Conservation (phyloP, 179 eudicot species). For the Beta corolliflora region DNA sequence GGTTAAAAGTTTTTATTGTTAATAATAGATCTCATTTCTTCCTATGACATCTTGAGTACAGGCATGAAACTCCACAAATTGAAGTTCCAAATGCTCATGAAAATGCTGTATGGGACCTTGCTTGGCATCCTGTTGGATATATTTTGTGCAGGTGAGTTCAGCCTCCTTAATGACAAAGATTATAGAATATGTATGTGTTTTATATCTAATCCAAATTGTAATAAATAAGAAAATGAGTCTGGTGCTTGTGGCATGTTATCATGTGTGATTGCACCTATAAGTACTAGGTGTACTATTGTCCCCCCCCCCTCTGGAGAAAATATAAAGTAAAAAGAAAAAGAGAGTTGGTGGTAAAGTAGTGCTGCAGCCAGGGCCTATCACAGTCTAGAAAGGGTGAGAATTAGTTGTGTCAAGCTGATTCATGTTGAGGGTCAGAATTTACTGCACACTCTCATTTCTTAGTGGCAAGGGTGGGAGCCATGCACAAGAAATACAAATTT, state of each 20-base stretch:
- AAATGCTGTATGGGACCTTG: constrained; percentile 93
- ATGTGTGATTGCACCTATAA: too few relatives aligned
- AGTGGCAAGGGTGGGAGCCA: too few relatives aligned
- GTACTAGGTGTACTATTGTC: too few relatives aligned
- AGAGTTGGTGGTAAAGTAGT: too few relatives aligned
- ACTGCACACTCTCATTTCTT: too few relatives aligned
- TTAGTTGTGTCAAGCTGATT: not conserved
- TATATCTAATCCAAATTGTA: not conserved
- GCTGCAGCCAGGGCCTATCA: not conserved
- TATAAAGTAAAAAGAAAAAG: too few relatives aligned
- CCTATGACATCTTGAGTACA: constrained; percentile 33
- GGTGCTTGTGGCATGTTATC: too few relatives aligned
- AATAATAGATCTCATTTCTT: constrained; percentile 7
- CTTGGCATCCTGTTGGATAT: constrained; percentile 99
- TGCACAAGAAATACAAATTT: too few relatives aligned
- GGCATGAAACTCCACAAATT: constrained; percentile 93
- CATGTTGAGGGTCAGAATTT: not conserved
- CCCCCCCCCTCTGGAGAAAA: too few relatives aligned
- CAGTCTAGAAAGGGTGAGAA: not conserved
- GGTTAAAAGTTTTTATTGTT: not conserved
- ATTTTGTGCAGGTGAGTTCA: constrained; percentile 80
- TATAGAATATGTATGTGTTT: constrained; percentile 10
- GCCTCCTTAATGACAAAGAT: not conserved
- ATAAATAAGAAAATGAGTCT: too few relatives aligned
- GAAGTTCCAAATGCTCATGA: constrained; percentile 89